Base-by-base conservation (phyloP, 768 basidiomycete species). In the Lepiota brunneoincarnata region DNA sequence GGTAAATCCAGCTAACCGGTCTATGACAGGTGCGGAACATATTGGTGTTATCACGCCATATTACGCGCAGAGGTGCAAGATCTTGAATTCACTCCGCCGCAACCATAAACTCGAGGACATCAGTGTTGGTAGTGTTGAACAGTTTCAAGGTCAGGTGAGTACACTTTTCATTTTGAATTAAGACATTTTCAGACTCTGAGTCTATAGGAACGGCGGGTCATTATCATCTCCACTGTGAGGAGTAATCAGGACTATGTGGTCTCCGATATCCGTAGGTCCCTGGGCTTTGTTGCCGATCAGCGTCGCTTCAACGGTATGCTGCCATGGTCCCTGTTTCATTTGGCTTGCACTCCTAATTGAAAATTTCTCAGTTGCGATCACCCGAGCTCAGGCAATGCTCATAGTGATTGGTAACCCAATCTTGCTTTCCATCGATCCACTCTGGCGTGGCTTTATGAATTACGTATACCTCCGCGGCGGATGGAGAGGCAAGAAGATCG, bases 21-120 rank as follows among this genome's bases (percentile, higher is more conserved):
- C 11, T 21, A 26, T 43, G 7, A 9, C 52, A 72, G 69, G 61
- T 38, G 63, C 63, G 1, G 64, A 69, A 24, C 61, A 87, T 51
- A 84, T 87, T 57, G 86, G 84, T n/a, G 66, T 87, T n/a, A 86
- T 87, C 18, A 71, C 86, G 0, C 86, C 86, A 1, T 88, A 88
- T 59, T 76, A 82, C 61, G 83, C 83, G 1, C 86, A 88, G 59
- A 67, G 74, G 24, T 70, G 71, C 57, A 84, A 84, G 61, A 79
- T 86, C 17, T 66, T 72, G 44, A 68, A 64, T 31, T 59, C 69
- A 12, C 62, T 80, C 20, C 61, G 51, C 41, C 66, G 64, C 48
- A 69, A 65, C 53, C 62, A 41, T 56, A 61, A 62, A 62, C 54
- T 72, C 59, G 57, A 59, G 31, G 73, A 68, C 6, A 72, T 85